These are phyloP conservation scores for Colletotrichum simmondsii DNA, from an alignment of 2,329 filamentous ascomycete species.

Conservation along the genomic window DNA sequence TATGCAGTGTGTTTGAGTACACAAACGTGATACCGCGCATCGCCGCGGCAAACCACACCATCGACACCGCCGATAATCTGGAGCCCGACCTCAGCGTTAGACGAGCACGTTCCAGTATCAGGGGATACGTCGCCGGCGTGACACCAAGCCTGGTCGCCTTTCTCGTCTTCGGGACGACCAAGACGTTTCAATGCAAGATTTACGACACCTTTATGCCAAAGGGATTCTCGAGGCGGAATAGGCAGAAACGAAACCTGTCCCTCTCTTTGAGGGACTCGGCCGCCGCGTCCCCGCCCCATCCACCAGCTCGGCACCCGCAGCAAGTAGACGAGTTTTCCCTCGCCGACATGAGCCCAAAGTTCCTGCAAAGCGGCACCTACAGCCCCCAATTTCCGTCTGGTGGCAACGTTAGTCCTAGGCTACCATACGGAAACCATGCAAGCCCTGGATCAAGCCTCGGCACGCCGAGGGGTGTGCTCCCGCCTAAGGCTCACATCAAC, in stretches of 20 bases:
- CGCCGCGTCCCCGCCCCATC: neutral
- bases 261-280: neutral
- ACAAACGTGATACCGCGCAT: conserved; percentile 42
- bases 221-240: neutral
- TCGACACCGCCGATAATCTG: conserved; percentile 38
- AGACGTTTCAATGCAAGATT: conserved; percentile 33
- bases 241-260: neutral
- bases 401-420: neutral
- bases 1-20: conserved; percentile 22
- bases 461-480: neutral
- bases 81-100: conserved; percentile 46
- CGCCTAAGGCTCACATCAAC: neutral
- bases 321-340: conserved; percentile 11
- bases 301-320: neutral
- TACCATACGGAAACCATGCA: neutral
- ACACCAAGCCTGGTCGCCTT: conserved; percentile 38
- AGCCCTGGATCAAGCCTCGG: neutral
- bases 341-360: conserved; percentile 1
- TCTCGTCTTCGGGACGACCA: conserved; percentile 41
- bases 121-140: conserved; percentile 40
- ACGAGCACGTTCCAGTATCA: conserved; percentile 33
- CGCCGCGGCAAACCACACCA: conserved; percentile 43
- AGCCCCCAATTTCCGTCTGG: neutral
- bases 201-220: conserved; percentile 12
- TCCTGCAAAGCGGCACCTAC: neutral